phyloP scores from a whole-genome alignment of 805 yeast species.

The Nakazawaea populi region DNA sequence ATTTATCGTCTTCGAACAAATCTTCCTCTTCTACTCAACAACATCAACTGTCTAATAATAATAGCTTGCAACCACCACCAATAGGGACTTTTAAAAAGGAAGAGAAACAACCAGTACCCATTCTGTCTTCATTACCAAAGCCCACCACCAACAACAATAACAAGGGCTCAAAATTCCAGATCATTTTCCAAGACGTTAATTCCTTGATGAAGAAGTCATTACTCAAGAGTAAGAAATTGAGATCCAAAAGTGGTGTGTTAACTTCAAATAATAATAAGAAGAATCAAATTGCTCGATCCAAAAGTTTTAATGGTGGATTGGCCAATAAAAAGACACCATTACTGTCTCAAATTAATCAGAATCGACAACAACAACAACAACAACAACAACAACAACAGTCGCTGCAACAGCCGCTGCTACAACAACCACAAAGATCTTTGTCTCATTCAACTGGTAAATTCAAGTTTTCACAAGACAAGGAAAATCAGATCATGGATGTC shows the following conservation, averaged over 20 bases:
- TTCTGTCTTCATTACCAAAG: neutral
- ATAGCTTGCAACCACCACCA: slow-evolving; percentile 8
- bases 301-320: slow-evolving; percentile 4
- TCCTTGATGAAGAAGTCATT: slow-evolving; percentile 8
- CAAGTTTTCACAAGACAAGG: neutral
- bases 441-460: no score
- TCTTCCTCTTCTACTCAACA: neutral
- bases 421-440: no score
- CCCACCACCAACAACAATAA: neutral
- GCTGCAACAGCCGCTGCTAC: no score
- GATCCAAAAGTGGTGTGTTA: slow-evolving; percentile 10
- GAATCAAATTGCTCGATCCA: slow-evolving; percentile 5
- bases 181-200: slow-evolving; percentile 12
- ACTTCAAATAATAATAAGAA: slow-evolving; percentile 7
- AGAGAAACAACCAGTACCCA: slow-evolving; percentile 4
- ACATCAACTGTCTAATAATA: neutral
- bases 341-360: neutral
- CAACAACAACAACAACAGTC: no score
- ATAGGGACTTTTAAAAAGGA: slow-evolving; percentile 11
- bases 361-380: neutral
- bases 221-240: slow-evolving; percentile 2
- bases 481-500: neutral
- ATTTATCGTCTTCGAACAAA: no score
- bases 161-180: slow-evolving; percentile 8
- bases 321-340: neutral